These are phyloP conservation scores for Petunia secreta DNA, from an alignment of 257 asterid species.

Conservation along the genomic window DNA sequence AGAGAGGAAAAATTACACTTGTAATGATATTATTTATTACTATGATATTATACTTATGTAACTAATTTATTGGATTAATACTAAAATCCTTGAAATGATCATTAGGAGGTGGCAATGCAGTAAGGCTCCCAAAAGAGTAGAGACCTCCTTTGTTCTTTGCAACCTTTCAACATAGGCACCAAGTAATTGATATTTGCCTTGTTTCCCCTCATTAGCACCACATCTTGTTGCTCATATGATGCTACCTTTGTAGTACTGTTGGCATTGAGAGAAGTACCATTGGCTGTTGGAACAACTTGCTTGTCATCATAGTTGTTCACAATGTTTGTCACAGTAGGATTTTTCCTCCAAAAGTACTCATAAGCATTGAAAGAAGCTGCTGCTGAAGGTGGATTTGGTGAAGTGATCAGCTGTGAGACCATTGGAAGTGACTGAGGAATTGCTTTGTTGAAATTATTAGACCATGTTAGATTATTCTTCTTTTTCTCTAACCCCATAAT, in stretches of 20 bases:
- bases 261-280: background rate
- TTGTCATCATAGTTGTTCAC: background rate
- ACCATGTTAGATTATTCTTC: background rate
- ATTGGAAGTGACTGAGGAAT: background rate
- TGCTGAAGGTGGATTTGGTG: background rate
- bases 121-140: conserved; percentile 27
- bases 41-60: conserved; percentile 7
- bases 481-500: conserved; percentile 6
- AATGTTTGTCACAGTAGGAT: background rate
- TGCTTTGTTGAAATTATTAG: background rate
- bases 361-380: conserved; percentile 20
- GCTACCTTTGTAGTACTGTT: background rate
- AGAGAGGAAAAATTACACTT: conserved; percentile 24
- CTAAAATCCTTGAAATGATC: background rate
- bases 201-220: conserved; percentile 27
- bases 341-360: conserved; percentile 28
- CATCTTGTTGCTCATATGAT: conserved; percentile 2
- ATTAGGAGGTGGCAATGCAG: conserved; percentile 32
- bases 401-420: conserved; percentile 1
- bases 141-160: conserved; percentile 28
- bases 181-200: conserved; percentile 18
- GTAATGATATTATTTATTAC: background rate
- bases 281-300: background rate
- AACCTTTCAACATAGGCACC: conserved; percentile 25
- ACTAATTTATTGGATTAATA: conserved; percentile 11